Evolutionary conservation across 805 yeast genomes (phyloP).

Genomic region (Candida coleopterorum): DNA sequence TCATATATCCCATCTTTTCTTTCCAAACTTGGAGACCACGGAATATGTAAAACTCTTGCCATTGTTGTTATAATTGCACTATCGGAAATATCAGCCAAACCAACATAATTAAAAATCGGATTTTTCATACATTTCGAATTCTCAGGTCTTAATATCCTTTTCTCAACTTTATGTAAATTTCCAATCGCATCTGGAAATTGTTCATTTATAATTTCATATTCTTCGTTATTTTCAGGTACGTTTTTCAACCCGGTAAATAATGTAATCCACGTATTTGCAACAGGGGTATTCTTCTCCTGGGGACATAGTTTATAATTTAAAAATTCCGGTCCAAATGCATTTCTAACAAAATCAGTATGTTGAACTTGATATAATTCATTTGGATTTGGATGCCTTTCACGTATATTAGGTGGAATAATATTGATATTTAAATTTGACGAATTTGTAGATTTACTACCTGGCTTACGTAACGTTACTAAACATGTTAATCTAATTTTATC

Average conservation of each 20-base stretch:
- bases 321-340: constrained; percentile 36
- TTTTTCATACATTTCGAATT: constrained; percentile 18
- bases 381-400: constrained; percentile 23
- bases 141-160: constrained; percentile 12
- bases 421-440: constrained; percentile 8
- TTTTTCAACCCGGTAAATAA: constrained; percentile 31
- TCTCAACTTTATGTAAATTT: constrained; percentile 3
- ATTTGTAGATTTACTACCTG: constrained; percentile 7
- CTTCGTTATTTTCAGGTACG: constrained; percentile 10
- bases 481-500: constrained; percentile 49
- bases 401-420: constrained; percentile 15
- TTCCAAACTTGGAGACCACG: constrained; percentile 38
- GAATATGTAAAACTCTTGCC: constrained; percentile 36
- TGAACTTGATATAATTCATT: constrained; percentile 18
- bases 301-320: constrained; percentile 28
- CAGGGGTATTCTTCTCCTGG: constrained; percentile 24
- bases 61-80: constrained; percentile 37
- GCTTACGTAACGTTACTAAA: constrained; percentile 38
- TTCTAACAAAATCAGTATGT: constrained; percentile 35
- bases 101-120: constrained; percentile 28
- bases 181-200: constrained; percentile 7
- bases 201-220: constrained; percentile 7
- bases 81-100: constrained; percentile 35
- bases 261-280: constrained; percentile 38
- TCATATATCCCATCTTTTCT: constrained; percentile 28